Evolutionary conservation across 1,284 basidiomycete genomes (phyloP).

Genomic region (Rhizoctonia solani): DNA sequence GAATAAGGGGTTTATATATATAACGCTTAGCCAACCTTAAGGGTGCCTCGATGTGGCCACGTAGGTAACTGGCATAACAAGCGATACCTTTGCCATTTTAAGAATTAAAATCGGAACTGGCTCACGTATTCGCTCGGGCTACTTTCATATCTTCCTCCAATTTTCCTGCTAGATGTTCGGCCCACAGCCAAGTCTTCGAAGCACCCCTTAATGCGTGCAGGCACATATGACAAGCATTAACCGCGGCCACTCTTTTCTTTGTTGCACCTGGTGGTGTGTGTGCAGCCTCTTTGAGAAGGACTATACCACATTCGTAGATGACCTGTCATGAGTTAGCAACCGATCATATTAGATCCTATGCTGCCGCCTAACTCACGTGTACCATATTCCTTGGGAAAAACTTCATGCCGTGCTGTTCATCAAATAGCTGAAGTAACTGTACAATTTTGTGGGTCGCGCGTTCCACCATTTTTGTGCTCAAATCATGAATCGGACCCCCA

Average conservation of each 20-base stretch:
- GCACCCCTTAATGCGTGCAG: not conserved
- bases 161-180: not conserved
- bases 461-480: constrained; percentile 54
- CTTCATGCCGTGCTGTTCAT: constrained; percentile 19
- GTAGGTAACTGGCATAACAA: no score
- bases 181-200: constrained; percentile 2
- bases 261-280: not conserved
- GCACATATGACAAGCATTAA: not conserved
- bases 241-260: constrained; percentile 12
- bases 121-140: not conserved
- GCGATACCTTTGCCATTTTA: no score
- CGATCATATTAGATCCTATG: no score
- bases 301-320: not conserved
- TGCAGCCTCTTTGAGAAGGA: not conserved
- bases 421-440: constrained; percentile 50
- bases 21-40: no score
- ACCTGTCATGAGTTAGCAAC: not conserved
- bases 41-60: no score
- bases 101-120: no score
- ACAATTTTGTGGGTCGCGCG: constrained; percentile 68
- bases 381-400: constrained; percentile 20
- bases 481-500: constrained; percentile 50
- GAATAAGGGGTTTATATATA: no score
- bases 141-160: not conserved
- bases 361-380: constrained; percentile 9